Base-by-base conservation (phyloP, 1,284 basidiomycete species). In the Ceratobasidium sp. region DNA sequence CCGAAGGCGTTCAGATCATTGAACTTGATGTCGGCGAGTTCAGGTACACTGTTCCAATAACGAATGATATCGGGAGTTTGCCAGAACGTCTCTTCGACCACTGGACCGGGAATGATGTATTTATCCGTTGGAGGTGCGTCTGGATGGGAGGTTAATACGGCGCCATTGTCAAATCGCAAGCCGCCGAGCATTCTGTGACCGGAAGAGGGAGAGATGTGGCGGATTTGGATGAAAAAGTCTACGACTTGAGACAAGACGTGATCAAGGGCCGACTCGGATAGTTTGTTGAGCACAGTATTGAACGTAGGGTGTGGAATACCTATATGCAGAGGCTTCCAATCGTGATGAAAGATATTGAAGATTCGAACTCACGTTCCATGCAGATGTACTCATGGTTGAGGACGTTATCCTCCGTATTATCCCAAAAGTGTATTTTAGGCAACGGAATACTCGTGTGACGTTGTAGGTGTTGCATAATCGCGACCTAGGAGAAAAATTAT, bases 31-130 rank as follows among this genome's bases (percentile, higher is more conserved):
- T 59, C n/a, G 29, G 37, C 29, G 2, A 59, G 56, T 11, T 59
- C 56, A 16, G 56, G 56, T 1, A 37, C 8, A 5, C 7, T 5
- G n/a, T 39, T 59, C 56, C 56, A 59, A 19, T 59, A 59, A 37
- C 56, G 56, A 34, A 16, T 27, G 9, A 59, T 39, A 19, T 59
- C 56, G 8, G 56, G 56, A 2, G 37, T 59, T 59, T 59, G 56
- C 56, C 56, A 59, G 37, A 59, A 59, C 56, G 56, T 59, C 37
- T 59, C 56, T 59, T 59, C 56, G n/a, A 59, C 56, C 13, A 59
- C 37, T 37, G 56, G 56, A 31, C 56, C 56, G 29, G 56, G 56
- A 7, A 59, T 59, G 31, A 59, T 39, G 56, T 59, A 59, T 24
- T 59, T 59, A 16, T 59, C 56, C 37, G 56, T 9, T 22, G 56